These are phyloP conservation scores for Lathyrus tuberosus DNA, from an alignment of 306 rosid species.

Conservation along the genomic window DNA sequence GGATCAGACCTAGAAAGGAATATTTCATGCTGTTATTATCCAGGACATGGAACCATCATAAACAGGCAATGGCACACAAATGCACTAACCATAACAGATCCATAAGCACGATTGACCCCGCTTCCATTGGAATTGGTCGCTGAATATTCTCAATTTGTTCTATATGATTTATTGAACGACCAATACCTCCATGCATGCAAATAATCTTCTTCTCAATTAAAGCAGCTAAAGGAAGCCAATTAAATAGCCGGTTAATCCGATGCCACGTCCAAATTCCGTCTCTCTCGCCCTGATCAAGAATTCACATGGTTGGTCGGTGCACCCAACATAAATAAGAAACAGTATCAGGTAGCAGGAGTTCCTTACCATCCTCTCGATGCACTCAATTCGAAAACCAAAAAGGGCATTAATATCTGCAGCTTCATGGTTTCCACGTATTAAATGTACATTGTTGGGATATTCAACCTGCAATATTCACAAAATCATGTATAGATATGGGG, in stretches of 20 bases:
- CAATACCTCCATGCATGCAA: slow-evolving; percentile 99
- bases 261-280: slow-evolving; percentile 99
- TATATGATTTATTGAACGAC: slow-evolving; percentile 95
- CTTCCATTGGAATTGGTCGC: slow-evolving; percentile 99
- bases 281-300: slow-evolving; percentile 85
- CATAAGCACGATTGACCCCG: slow-evolving; percentile 98
- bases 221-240: slow-evolving; percentile 99
- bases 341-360: slow-evolving; percentile 17
- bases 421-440: slow-evolving; percentile 98
- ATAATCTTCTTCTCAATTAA: slow-evolving; percentile 93
- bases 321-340: slow-evolving; percentile 28
- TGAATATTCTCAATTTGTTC: slow-evolving; percentile 96
- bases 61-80: slow-evolving; percentile 40
- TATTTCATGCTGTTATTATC: slow-evolving; percentile 42
- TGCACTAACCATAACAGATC: slow-evolving; percentile 89
- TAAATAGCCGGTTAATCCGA: slow-evolving; percentile 92
- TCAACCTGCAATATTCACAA: slow-evolving; percentile 72
- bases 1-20: slow-evolving; percentile 89
- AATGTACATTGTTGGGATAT: slow-evolving; percentile 81
- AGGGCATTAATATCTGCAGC: slow-evolving; percentile 99
- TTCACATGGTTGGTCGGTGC: slow-evolving; percentile 36
- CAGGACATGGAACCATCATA: slow-evolving; percentile 14
- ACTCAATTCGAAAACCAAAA: slow-evolving; percentile 98
- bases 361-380: slow-evolving; percentile 95
- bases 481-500: slow-evolving; percentile 24